These are phyloP conservation scores for Xylariaceae sp. DNA, from an alignment of 2,329 filamentous ascomycete species.

Conservation along the genomic window DNA sequence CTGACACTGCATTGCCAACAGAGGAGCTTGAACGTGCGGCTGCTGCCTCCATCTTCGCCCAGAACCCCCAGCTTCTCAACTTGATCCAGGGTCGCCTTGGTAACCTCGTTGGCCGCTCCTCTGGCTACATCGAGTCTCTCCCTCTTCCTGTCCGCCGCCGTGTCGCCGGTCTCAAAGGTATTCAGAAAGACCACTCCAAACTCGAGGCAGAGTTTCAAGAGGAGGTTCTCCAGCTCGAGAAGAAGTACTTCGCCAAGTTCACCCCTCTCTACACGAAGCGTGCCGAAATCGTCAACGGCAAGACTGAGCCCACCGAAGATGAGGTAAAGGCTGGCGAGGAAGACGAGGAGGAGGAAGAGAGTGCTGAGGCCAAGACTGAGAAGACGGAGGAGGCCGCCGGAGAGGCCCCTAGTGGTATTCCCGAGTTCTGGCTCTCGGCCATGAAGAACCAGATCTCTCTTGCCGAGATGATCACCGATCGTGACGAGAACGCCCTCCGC, in stretches of 20 bases:
- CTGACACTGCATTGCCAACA: constrained; percentile 40
- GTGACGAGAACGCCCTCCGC: constrained; percentile 91
- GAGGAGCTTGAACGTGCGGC: constrained; percentile 87
- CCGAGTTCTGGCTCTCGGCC: constrained; percentile 98
- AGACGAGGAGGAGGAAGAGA: constrained; percentile 66
- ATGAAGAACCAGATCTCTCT: constrained; percentile 99
- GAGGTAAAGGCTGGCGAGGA: constrained; percentile 86
- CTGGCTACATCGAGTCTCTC: constrained; percentile 96
- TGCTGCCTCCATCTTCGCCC: constrained; percentile 89
- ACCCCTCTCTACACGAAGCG: constrained; percentile 96
- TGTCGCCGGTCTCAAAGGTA: constrained; percentile 92
- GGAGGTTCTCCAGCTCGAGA: constrained; percentile 95
- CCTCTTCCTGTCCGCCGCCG: constrained; percentile 86
- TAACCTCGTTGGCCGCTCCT: constrained; percentile 88
- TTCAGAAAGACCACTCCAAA: constrained; percentile 98
- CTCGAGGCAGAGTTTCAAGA: constrained; percentile 98
- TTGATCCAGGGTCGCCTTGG: constrained; percentile 98
- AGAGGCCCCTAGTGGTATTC: constrained; percentile 71
- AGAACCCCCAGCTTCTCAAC: constrained; percentile 89
- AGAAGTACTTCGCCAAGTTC: constrained; percentile 99
- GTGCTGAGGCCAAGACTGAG: constrained; percentile 50
- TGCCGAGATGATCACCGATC: constrained; percentile 97
- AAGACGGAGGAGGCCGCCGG: constrained; percentile 54
- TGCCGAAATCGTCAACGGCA: constrained; percentile 86
- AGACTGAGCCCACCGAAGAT: constrained; percentile 77